Evolutionary conservation across 306 rosid genomes (phyloP).

Genomic region (Lotus japonicus): DNA sequence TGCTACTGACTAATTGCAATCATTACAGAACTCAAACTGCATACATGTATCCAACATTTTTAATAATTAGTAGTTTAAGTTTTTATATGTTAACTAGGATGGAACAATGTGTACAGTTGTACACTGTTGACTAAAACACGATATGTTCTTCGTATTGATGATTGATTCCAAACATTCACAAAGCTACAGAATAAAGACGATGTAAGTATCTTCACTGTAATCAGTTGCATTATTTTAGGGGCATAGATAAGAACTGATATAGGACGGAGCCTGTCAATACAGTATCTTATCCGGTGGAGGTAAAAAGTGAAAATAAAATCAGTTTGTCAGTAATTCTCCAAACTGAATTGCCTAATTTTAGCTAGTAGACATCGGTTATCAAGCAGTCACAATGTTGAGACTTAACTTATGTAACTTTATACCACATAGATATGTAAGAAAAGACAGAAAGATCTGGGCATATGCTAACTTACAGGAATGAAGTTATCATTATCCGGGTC

Average conservation of each 20-base stretch:
- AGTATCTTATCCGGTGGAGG: background rate
- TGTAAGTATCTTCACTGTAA: slow-evolving; percentile 4
- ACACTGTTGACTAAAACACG: background rate
- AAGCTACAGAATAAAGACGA: slow-evolving; percentile 13
- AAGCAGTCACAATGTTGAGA: background rate
- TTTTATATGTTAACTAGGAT: slow-evolving; percentile 2
- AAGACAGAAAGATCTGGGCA: background rate
- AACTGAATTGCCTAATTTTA: background rate
- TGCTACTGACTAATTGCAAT: slow-evolving; percentile 11
- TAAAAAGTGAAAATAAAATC: background rate
- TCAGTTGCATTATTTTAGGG: background rate
- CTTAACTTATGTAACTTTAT: background rate
- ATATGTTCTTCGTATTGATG: slow-evolving; percentile 1
- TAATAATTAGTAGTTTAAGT: no score
- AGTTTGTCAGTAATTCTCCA: background rate
- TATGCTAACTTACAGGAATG: slow-evolving; percentile 73
- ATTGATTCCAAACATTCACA: background rate
- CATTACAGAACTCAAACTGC: slow-evolving; percentile 13
- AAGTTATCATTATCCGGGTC: slow-evolving; percentile 78
- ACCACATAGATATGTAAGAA: background rate
- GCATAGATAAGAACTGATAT: background rate
- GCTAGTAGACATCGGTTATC: background rate
- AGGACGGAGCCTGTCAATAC: background rate
- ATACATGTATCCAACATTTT: background rate
- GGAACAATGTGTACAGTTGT: background rate